These are phyloP conservation scores for Serendipita sp. DNA, from an alignment of 768 basidiomycete species.

Conservation along the genomic window DNA sequence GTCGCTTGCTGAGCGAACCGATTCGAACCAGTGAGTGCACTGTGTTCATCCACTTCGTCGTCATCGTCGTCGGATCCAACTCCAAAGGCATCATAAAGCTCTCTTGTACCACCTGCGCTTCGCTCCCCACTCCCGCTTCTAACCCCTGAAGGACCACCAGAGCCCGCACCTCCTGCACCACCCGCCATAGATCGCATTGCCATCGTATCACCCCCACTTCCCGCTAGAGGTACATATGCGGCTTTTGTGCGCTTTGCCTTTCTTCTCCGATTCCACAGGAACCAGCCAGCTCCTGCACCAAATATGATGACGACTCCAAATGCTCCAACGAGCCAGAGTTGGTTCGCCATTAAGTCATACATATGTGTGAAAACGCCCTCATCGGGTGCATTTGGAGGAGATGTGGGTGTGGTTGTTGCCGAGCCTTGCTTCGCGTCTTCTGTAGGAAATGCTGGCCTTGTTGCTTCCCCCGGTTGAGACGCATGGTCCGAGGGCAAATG, in stretches of 20 bases:
- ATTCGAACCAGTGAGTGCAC: neutral
- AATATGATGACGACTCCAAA: conserved; percentile 63
- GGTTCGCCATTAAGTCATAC: conserved; percentile 51
- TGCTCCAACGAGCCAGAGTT: conserved; percentile 84
- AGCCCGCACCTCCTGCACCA: conserved; percentile 22
- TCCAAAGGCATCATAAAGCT: conserved; percentile 94
- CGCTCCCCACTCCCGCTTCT: conserved; percentile 10
- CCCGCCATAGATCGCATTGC: conserved; percentile 56
- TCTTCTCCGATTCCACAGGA: conserved; percentile 57
- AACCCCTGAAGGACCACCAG: conserved; percentile 17
- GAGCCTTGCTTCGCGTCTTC: neutral
- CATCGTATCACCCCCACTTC: conserved; percentile 36
- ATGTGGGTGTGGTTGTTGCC: neutral
- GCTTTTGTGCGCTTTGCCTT: conserved; percentile 23
- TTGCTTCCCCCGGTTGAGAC: conserved; percentile 59
- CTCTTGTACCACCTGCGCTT: conserved; percentile 42
- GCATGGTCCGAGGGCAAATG: conserved; percentile 81
- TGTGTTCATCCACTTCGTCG: conserved; percentile 30
- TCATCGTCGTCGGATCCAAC: conserved; percentile 66
- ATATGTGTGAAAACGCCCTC: conserved; percentile 78
- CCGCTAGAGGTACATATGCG: conserved; percentile 44
- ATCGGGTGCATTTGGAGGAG: conserved; percentile 32
- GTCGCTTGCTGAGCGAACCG: neutral
- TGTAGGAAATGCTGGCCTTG: conserved; percentile 49
- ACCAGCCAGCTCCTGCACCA: conserved; percentile 47